Base-by-base conservation (phyloP, 805 yeast genomes). In the Cyberlindnera saturnus region DNA sequence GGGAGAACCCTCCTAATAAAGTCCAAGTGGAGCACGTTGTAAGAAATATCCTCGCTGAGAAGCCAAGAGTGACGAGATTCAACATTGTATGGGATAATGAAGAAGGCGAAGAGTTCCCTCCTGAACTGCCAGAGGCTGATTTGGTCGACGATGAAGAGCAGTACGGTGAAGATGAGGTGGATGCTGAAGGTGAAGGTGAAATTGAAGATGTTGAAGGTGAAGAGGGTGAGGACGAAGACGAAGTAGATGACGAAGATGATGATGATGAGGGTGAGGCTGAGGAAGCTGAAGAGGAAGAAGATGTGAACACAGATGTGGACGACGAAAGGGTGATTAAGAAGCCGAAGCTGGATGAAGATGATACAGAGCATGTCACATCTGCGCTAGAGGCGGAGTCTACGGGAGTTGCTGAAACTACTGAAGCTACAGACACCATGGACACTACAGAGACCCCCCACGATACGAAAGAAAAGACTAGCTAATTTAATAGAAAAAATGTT, bases 41-140 rank as follows among this genome's bases (percentile, higher is more conserved):
- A 26, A 77, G 99, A 59, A 93, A 91, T 64, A 86, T 93, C 32
- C 70, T 93, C 45, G 98, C 98, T 4, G 98, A 93, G 61, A 93
- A 93, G 67, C 99, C 99, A 35, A 74, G 98, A 53, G 99, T 93
- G 34, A 93, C 99, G 6, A 73, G 97, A 50, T 93, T 93, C 66
- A 93, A 93, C 62, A 93, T 93, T 43, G 95, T 89, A 3, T 93
- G 99, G 99, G 96, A 88, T 61, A 86, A 84, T 47, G 88, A 80
- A 42, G 77, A 70, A 30, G 76, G 68, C 45, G 88, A 85, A 41
- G 80, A 81, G 41, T 84, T 76, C 53, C 95, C 91, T 11, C 93
- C 93, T 3, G 88, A 83, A 50, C 87, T 82, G 53, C 78, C 73
- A 6, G 86, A 77, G 34, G 82, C 73, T 1, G 81, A 74, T 37